Percentiles rank a stretch among this genome's conserved stretches.
Conservation (phyloP, 495 filamentous ascomycete species). For the Amniculicola lignicola region DNA sequence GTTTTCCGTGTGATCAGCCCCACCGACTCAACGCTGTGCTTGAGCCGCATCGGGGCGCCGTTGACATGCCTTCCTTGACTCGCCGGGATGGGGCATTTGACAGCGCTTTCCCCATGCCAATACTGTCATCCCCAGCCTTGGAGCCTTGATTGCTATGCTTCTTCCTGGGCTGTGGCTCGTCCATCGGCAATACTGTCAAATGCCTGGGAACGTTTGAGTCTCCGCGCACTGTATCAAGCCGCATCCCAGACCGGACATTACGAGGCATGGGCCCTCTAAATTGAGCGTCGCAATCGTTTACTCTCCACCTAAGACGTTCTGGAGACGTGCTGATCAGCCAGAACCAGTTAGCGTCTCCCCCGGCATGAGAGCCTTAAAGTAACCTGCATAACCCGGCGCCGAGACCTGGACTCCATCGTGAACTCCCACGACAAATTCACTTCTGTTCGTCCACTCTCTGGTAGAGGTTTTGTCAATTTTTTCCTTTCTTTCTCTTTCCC, state of each 20-base stretch:
- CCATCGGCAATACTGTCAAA: not conserved
- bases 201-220: slow-evolving; percentile 15
- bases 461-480: slow-evolving; percentile 18
- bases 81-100: not conserved
- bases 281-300: slow-evolving; percentile 15
- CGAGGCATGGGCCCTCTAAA: slow-evolving; percentile 22
- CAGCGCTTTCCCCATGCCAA: slow-evolving; percentile 4
- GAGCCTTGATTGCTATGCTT: slow-evolving; percentile 16
- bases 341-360: slow-evolving; percentile 16
- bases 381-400: slow-evolving; percentile 22
- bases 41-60: slow-evolving; percentile 14
- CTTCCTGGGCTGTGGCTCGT: not conserved
- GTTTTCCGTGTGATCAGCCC: slow-evolving; percentile 7
- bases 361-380: slow-evolving; percentile 23
- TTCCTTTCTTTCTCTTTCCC: slow-evolving; percentile 17
- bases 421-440: not conserved
- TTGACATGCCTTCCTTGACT: not conserved
- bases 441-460: slow-evolving; percentile 32
- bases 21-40: slow-evolving; percentile 5
- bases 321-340: slow-evolving; percentile 15
- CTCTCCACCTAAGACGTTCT: slow-evolving; percentile 19
- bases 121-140: slow-evolving; percentile 9
- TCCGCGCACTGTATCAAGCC: slow-evolving; percentile 24
- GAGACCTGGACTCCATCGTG: slow-evolving; percentile 16
- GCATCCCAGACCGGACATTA: slow-evolving; percentile 12